Percentiles rank a stretch among this genome's conserved stretches.
Conservation (phyloP, 139 green algal species). For the Eudorina sp. region DNA sequence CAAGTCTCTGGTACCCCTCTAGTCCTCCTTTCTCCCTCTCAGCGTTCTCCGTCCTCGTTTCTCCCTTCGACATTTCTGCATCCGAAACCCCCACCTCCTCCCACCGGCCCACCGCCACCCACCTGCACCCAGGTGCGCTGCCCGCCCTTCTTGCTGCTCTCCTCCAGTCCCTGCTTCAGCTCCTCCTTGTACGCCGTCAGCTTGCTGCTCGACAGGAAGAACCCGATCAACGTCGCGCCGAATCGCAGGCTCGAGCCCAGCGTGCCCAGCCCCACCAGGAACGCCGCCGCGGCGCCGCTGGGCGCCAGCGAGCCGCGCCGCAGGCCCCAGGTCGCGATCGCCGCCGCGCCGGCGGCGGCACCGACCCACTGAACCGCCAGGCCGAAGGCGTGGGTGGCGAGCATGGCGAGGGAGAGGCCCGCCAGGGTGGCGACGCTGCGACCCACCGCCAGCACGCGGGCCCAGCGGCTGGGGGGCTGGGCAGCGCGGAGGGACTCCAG, state of each 20-base stretch:
- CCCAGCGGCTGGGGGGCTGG: not conserved
- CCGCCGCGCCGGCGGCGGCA: conserved; percentile 45
- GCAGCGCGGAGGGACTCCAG: not conserved
- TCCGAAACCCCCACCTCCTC: too few relatives aligned
- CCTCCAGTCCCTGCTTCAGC: conserved; percentile 77
- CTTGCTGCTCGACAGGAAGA: conserved; percentile 82
- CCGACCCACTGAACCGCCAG: conserved; percentile 61
- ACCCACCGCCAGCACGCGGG: not conserved
- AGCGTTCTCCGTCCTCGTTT: not conserved
- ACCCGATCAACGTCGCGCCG: conserved; percentile 83
- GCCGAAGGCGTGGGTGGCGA: conserved; percentile 70
- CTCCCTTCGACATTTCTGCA: too few relatives aligned
- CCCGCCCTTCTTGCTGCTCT: conserved; percentile 80
- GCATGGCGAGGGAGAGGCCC: conserved; percentile 30
- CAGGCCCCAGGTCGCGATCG: conserved; percentile 51
- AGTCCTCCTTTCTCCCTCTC: too few relatives aligned
- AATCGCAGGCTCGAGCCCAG: conserved; percentile 74
- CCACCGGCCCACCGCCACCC: not conserved
- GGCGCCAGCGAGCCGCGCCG: conserved; percentile 36
- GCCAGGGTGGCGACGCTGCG: conserved; percentile 11
- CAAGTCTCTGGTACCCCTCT: too few relatives aligned
- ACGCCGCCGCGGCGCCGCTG: conserved; percentile 71
- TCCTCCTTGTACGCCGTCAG: conserved; percentile 87
- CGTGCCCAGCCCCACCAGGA: conserved; percentile 75
- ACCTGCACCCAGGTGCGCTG: conserved; percentile 90